Percentiles rank a stretch among this genome's conserved stretches.
These are phyloP conservation scores for Starmerella tilneyi DNA, from an alignment of 805 yeast species.

Conservation along the genomic window DNA sequence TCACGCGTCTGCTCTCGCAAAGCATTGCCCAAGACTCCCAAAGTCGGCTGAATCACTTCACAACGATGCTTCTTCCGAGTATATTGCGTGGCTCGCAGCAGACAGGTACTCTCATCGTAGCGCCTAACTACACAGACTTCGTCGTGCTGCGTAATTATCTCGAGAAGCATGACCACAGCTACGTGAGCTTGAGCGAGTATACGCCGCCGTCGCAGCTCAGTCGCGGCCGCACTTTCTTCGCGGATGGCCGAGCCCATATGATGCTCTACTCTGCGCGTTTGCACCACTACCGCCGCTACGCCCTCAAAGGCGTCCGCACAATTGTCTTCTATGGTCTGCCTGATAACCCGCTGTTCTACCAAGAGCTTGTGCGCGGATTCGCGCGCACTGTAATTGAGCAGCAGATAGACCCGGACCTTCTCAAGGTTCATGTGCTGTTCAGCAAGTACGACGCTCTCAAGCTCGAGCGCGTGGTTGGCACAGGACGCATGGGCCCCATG, in stretches of 20 bases:
- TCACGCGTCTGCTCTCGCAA: slow-evolving; percentile 55
- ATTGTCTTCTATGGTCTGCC: slow-evolving; percentile 78
- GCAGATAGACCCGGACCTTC: slow-evolving; percentile 46
- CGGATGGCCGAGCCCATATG: slow-evolving; percentile 50
- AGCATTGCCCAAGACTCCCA: slow-evolving; percentile 61
- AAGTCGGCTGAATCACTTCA: slow-evolving; percentile 69
- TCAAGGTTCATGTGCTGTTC: slow-evolving; percentile 48
- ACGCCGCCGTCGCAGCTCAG: slow-evolving; percentile 60
- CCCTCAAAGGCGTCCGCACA: slow-evolving; percentile 72
- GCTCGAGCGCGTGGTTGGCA: slow-evolving; percentile 77
- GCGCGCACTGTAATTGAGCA: slow-evolving; percentile 46
- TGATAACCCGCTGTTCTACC: slow-evolving; percentile 70
- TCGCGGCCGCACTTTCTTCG: slow-evolving; percentile 60
- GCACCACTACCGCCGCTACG: slow-evolving; percentile 82
- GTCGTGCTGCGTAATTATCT: slow-evolving; percentile 65
- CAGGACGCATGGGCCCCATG: slow-evolving; percentile 55
- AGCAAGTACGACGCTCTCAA: slow-evolving; percentile 71
- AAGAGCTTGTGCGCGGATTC: slow-evolving; percentile 54
- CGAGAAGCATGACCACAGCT: slow-evolving; percentile 48
- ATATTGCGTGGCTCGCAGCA: slow-evolving; percentile 46
- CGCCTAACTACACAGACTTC: slow-evolving; percentile 82
- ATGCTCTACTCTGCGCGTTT: slow-evolving; percentile 88
- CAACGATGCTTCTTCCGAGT: slow-evolving; percentile 64
- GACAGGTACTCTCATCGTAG: slow-evolving; percentile 69
- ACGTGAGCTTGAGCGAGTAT: slow-evolving; percentile 75